Conservation (phyloP, 768 basidiomycete genomes). For the Auriscalpium microsporum region DNA sequence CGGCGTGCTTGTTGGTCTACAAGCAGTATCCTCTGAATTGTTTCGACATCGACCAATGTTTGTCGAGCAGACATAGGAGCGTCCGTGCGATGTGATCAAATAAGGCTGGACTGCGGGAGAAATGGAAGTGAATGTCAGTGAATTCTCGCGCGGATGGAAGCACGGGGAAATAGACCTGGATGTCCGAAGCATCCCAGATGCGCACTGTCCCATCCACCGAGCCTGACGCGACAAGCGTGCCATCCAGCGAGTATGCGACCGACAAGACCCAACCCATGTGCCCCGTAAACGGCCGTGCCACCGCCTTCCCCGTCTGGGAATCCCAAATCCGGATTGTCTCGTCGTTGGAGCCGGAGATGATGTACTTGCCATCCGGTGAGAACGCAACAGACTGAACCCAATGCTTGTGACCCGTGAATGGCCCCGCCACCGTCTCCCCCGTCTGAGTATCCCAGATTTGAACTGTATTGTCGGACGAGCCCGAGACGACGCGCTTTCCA, state of each 20-base stretch:
- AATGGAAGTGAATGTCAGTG: too few species aligned
- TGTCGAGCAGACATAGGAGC: too few species aligned
- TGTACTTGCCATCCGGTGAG: constrained; percentile 19
- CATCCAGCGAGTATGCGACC: neutral
- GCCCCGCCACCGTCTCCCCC: neutral
- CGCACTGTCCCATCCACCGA: neutral
- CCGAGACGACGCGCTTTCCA: constrained; percentile 18
- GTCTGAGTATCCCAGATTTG: neutral
- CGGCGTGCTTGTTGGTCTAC: too few species aligned
- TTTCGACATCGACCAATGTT: too few species aligned
- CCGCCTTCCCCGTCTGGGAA: neutral
- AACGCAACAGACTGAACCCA: constrained; percentile 15
- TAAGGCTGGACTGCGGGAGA: too few species aligned
- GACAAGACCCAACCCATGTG: neutral
- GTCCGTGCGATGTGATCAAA: too few species aligned
- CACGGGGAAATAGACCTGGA: too few species aligned
- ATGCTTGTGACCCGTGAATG: constrained; percentile 12
- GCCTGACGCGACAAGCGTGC: neutral
- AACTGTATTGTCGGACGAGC: constrained; percentile 15
- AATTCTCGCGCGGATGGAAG: too few species aligned
- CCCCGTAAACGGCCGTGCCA: too few species aligned
- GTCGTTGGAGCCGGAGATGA: constrained; percentile 22
- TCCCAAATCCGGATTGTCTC: neutral
- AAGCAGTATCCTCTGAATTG: too few species aligned
- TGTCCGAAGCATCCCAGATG: neutral